A percentile compares a stretch with the other conserved stretches of the same genome.
These are phyloP conservation scores for Trichophyton mentagrophytes DNA, from an alignment of 2,329 filamentous ascomycete species.

Conservation along the genomic window DNA sequence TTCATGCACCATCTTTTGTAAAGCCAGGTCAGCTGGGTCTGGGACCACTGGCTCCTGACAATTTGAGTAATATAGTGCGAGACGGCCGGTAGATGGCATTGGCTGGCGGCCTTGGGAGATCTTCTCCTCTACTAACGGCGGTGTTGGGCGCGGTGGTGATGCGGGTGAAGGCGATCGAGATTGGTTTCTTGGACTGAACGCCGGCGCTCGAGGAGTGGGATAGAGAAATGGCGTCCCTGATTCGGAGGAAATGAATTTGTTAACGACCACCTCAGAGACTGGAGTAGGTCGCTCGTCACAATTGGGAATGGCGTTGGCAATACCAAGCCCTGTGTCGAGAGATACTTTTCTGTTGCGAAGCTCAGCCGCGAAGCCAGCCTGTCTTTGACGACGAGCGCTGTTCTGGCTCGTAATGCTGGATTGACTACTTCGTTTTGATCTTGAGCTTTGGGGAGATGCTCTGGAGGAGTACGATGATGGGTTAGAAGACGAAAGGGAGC, in stretches of 20 bases:
- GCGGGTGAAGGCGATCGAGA: not conserved
- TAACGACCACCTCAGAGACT: conserved; percentile 26
- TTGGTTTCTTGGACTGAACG: not conserved
- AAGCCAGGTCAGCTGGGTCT: conserved; percentile 45
- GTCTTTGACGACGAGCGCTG: conserved; percentile 17
- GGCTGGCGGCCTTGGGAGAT: conserved; percentile 13
- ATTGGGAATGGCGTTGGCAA: conserved; percentile 1
- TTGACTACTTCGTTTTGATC: conserved; percentile 1
- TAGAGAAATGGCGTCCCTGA: not conserved
- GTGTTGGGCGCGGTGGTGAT: conserved; percentile 6
- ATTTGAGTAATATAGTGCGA: conserved; percentile 15
- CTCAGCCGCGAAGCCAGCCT: conserved; percentile 23
- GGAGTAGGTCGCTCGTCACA: conserved; percentile 30
- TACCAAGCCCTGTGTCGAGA: not conserved
- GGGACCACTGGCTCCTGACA: conserved; percentile 24
- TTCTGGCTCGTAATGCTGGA: conserved; percentile 7
- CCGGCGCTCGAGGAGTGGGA: conserved; percentile 3
- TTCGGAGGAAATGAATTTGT: conserved; percentile 16
- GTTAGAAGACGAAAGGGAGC: not conserved
- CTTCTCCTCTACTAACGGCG: conserved; percentile 14
- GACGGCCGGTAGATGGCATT: conserved; percentile 12
- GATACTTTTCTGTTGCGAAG: conserved; percentile 19
- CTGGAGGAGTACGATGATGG: not conserved
- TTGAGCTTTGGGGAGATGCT: not conserved
- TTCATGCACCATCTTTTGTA: conserved; percentile 42